Evolutionary conservation across 371 early-diverging fungal species (phyloP), one percentile per base, ranked within the genome.

Genomic region (Zancudomyces culisetae): DNA sequence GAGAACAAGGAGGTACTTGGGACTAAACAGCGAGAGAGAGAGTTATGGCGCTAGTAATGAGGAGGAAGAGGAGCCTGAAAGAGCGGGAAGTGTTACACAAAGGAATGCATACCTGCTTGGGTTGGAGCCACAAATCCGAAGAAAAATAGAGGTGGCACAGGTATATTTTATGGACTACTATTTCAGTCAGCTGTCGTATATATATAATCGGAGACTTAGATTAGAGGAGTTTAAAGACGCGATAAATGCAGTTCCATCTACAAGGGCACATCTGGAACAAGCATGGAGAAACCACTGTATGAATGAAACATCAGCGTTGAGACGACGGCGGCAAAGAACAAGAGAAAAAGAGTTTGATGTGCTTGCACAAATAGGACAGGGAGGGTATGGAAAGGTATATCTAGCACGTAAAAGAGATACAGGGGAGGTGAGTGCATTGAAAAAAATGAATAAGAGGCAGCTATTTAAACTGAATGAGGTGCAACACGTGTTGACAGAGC

Each of bases 291-390:
- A 60, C 12, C 74, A 71, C 54, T 63, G 64, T 42, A 47, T 55
- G 0, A 65, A 73, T 39, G 85, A 87, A 52, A 60, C 72, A 4
- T 66, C 62, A 24, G 55, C 59, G 1, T 60, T 86, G 19, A 68
- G 86, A 2, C 65, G 73, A 48, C 71, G 85, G 1, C 72, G 87
- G 24, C 76, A 72, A 12, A 64, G 83, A 8, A 74, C 75, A 2
- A 62, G 74, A 1, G 66, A 80, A 43, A 61, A 70, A 19, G 69
- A 79, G 55, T 87, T 86, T 63, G 66, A 77, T 35, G 70, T 85
- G 52, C 55, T 85, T 50, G 71, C 73, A 4, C 87, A 87, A 56
- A 77, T 87, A 21, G 88, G 88, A 0, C 88, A 87, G 61, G 86
- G 87, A 1, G 87, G 88, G 13, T 86, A 85, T 53, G 87, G 88